Evolutionary conservation across 2,329 filamentous ascomycete genomes (phyloP), one percentile per base, ranked within the genome.

Genomic region (Thelonectria blattea): DNA sequence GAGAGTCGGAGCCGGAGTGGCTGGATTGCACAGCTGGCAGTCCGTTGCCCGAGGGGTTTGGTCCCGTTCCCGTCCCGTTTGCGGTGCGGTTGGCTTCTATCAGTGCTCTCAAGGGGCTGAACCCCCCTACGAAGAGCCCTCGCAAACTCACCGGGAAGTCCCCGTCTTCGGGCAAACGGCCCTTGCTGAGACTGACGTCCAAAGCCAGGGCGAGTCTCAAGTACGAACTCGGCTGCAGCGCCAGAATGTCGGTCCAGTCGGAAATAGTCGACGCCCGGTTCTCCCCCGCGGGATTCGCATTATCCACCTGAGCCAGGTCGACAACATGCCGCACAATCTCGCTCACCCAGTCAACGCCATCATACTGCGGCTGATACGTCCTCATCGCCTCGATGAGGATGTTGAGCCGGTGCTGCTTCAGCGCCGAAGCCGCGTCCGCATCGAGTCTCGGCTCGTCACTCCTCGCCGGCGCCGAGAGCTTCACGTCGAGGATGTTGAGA

Each of bases 331-430:
- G 73, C 27, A 79, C 77, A 10, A 78, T 78, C 61, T 80, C 76
- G 68, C 74, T 76, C 47, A 81, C 75, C 67, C 77, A 79, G 63
- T 81, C 79, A 1, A 79, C 76, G 20, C 78, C 78, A 54, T 81
- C 79, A 57, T 80, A 80, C 52, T 79, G 78, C 3, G 77, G 78
- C 55, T 80, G 76, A 49, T 80, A 81, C 0, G 75, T 76, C 58
- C 78, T 79, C 76, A 81, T 80, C 1, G 77, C 77, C 52, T 81
- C 79, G 42, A 79, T 78, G 18, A 81, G 74, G 46, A 79, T 77
- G 58, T 77, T 76, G 34, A 81, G 75, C 9, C 77, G 75, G 52
- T 79, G 77, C 61, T 80, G 78, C 61, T 80, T 81, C 4, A 78
- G 68, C 3, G 73, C 74, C 0, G 74, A 70, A 17, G 76, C 73